Evolutionary conservation across 2,329 filamentous ascomycete species (phyloP), one percentile per base, ranked within the genome.

Genomic region (Sclerotinia glacialis): DNA sequence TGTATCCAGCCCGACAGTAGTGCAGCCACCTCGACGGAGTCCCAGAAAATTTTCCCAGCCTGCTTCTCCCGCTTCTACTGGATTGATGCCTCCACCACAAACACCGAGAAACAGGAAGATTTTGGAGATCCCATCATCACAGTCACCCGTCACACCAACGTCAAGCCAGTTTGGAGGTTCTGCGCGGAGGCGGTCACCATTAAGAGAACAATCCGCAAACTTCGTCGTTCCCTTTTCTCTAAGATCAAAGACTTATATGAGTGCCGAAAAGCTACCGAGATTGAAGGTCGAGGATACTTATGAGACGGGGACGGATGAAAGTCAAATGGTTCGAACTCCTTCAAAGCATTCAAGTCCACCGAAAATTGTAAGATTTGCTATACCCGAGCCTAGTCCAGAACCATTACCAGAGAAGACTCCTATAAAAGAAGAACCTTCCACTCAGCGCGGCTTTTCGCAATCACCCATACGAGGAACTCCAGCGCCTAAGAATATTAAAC

Each of bases 61-160:
- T 50, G 34, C 12, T 31, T 50, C 9, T 12, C 64, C 67, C 42
- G 67, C 54, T 31, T 42, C 67, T 44, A 37, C 18, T 9, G 23
- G 50, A 21, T 54, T 64, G 14, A 73, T 74, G 71, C 65, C 60
- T 21, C 72, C 70, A 28, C 73, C 73, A 34, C 69, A 69, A 63
- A 76, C 75, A 34, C 75, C 75, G 26, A 68, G 58, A 14, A 63
- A 68, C n/a, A 68, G 37, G 9, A 26, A 69, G 31, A 42, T 65
- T 28, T 63, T 55, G 4, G 75, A 77, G 50, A 75, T 77, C 14
- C 75, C 75, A 26, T 76, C 75, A 9, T 76, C 75, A 31, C 71
- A 77, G 66, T 77, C 75, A n/a, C 75, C 75, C 47, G 70, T 68
- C 21, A 76, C 75, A 2, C 75, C 75, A 59, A 21, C 72, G 11